phyloP scores from a whole-genome alignment of 495 filamentous ascomycete species.

The Penicillium longicatenatum region DNA sequence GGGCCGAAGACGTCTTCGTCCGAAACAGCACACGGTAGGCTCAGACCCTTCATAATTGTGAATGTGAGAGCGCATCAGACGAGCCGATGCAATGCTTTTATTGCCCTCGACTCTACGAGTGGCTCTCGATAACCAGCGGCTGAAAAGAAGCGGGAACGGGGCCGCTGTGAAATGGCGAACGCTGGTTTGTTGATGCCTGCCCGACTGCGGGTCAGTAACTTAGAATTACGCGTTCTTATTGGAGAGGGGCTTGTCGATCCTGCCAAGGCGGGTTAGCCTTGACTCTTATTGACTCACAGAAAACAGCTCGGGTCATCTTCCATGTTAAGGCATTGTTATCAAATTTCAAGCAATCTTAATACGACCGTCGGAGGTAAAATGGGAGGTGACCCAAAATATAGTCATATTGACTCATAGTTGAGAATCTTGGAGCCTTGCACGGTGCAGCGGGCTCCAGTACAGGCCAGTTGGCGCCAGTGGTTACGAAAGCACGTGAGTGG shows the following conservation, averaged over 20 bases:
- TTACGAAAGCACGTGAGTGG: not conserved
- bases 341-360: no score
- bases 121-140: not conserved
- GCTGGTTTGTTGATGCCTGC: constrained; percentile 1
- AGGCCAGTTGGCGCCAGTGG: not conserved
- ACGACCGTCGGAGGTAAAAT: no score
- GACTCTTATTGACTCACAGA: not conserved
- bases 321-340: no score
- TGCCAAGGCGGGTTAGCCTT: not conserved
- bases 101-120: not conserved
- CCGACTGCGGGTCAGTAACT: constrained; percentile 4
- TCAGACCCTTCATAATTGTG: not conserved
- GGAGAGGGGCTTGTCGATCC: not conserved
- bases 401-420: not conserved
- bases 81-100: not conserved
- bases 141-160: constrained; percentile 1
- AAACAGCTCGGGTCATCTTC: no score
- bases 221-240: not conserved
- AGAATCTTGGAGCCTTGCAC: not conserved
- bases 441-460: not conserved
- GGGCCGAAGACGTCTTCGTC: constrained; percentile 26
- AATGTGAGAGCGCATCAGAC: not conserved
- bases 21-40: constrained; percentile 10
- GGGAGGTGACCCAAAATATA: not conserved
- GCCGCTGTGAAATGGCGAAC: constrained; percentile 2